Conservation (phyloP, 257 asterid genomes). For the Penstemon davidsonii region DNA sequence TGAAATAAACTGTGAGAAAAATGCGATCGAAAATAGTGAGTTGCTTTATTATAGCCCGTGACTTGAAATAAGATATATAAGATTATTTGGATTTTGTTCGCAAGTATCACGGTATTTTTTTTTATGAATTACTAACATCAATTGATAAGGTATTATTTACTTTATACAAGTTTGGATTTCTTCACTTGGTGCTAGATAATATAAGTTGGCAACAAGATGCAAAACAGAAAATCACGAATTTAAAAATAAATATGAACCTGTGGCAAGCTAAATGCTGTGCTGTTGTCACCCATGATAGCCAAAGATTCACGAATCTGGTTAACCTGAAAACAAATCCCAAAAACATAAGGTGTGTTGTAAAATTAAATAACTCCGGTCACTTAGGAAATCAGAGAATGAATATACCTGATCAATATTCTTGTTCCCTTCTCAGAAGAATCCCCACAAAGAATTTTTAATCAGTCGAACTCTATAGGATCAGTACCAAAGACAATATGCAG, state of each 20-base stretch:
- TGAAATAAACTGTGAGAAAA: too few relatives aligned
- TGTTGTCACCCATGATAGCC: constrained; percentile 91
- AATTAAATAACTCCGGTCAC: constrained; percentile 17
- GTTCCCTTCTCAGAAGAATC: constrained; percentile 60
- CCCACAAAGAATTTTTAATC: constrained; percentile 28
- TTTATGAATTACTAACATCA: too few relatives aligned
- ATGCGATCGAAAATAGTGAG: too few relatives aligned
- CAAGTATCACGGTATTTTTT: too few relatives aligned
- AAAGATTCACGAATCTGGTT: constrained; percentile 96
- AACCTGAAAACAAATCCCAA: constrained; percentile 51
- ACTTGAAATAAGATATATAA: too few relatives aligned
- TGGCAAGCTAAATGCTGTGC: constrained; percentile 97
- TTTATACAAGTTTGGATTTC: neutral
- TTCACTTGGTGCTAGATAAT: neutral
- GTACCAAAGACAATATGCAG: constrained; percentile 29
- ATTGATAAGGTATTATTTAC: too few relatives aligned
- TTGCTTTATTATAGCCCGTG: too few relatives aligned
- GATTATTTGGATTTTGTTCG: too few relatives aligned
- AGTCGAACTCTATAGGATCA: constrained; percentile 9
- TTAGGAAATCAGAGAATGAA: constrained; percentile 19
- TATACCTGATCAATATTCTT: constrained; percentile 79
- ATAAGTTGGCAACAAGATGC: too few relatives aligned
- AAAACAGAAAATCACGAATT: neutral
- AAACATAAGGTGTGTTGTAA: constrained; percentile 8
- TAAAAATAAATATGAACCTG: constrained; percentile 52